Evolutionary conservation across 1,139 yeast genomes (phyloP).

Genomic region (Geotrichum siamense): DNA sequence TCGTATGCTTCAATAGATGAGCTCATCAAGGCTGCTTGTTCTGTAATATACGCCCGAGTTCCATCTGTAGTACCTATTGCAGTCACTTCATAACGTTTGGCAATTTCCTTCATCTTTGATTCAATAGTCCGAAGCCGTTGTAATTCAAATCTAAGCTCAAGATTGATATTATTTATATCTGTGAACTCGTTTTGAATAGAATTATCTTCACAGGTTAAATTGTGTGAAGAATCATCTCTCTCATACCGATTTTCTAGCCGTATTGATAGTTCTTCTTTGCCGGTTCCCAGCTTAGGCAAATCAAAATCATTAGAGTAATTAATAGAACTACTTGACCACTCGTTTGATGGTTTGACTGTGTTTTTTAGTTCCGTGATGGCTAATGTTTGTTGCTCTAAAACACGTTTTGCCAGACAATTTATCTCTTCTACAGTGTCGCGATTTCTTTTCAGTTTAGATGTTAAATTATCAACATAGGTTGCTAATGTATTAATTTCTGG

Average conservation of each 20-base stretch:
- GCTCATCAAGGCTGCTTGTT: slow-evolving; percentile 21
- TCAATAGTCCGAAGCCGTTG: slow-evolving; percentile 27
- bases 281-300: not conserved
- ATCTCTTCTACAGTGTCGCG: slow-evolving; percentile 10
- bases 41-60: slow-evolving; percentile 21
- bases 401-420: slow-evolving; percentile 11
- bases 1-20: slow-evolving; percentile 23
- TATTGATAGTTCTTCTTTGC: not conserved
- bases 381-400: slow-evolving; percentile 2
- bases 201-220: not conserved
- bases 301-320: not conserved
- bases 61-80: slow-evolving; percentile 21
- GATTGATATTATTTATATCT: slow-evolving; percentile 19
- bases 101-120: slow-evolving; percentile 20
- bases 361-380: slow-evolving; percentile 1
- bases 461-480: slow-evolving; percentile 11
- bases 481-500: slow-evolving; percentile 11
- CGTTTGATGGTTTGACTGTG: not conserved
- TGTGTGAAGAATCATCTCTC: not conserved
- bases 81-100: slow-evolving; percentile 24
- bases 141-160: slow-evolving; percentile 25
- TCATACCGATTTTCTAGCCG: not conserved
- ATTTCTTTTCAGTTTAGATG: slow-evolving; percentile 7
- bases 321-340: not conserved
- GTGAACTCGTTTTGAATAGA: too few species aligned